Evolutionary conservation across 257 asterid species (phyloP), one percentile per base, ranked within the genome.

Genomic region (Fraxinus pennsylvanica): DNA sequence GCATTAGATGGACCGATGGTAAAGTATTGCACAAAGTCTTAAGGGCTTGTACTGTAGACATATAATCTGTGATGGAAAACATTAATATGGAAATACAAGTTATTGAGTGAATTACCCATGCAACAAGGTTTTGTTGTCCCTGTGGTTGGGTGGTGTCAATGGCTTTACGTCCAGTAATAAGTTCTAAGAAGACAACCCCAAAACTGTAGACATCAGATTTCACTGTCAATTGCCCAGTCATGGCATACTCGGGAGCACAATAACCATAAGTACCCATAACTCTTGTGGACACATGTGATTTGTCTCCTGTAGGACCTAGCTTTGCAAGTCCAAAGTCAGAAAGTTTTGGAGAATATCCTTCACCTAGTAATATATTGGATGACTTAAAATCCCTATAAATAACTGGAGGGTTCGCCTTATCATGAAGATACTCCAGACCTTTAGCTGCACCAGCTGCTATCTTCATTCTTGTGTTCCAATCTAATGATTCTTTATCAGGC

Each of bases 181-280:
- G 92, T 81, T 88, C 92, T 74, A 88, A 76, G 74, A 88, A 82
- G 45, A 88, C 92, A 5, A 88, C 90, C 33, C 92, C 92, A 71
- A 88, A 88, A 81, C 92, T 88, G 76, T 88, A 86, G 71, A 88
- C 92, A 54, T 88, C 90, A 32, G 92, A 88, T 78, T 88, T 88
- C 22, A 88, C 92, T 0, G 92, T 88, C 79, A 88, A 72, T 71
- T 88, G 92, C 50, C 92, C 92, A 1, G 92, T 88, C 92, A 86
- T 88, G 27, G 92, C 92, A 77, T 88, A 88, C 79, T 88, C 92
- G 0, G 92, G 90, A 68, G 92, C 92, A 79, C 92, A 88, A 75
- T 88, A 88, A 59, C 92, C 92, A 45, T 88, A 86, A 67, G 92
- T 88, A 65, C 92, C 92, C 92, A 88, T 88, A 72, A 88, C 92